phyloP scores from a whole-genome alignment of 805 yeast genomes.

The Diddensiella transvaalensis region DNA sequence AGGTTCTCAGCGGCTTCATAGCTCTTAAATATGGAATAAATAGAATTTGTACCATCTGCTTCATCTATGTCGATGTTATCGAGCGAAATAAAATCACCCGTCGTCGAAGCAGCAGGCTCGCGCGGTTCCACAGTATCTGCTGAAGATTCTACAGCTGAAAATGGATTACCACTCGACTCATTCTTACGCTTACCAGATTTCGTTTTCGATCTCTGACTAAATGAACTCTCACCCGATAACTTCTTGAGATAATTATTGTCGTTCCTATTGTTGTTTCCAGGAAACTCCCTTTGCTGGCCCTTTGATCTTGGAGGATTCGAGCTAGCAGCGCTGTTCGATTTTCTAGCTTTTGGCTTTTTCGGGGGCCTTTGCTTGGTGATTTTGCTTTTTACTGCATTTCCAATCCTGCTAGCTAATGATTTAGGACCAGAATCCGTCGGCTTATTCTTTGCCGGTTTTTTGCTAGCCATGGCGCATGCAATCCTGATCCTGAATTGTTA shows the following conservation, averaged over 20 bases:
- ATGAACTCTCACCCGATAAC: too few relatives aligned
- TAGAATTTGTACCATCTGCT: constrained; percentile 12
- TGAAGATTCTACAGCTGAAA: background rate
- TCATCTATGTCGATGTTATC: constrained; percentile 7
- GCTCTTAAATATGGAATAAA: constrained; percentile 12
- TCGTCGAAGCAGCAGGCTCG: background rate
- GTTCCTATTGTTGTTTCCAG: background rate
- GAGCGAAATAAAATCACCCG: constrained; percentile 14
- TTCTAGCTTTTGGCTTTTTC: too few relatives aligned
- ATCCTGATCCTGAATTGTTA: too few relatives aligned
- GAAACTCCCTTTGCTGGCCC: too few relatives aligned
- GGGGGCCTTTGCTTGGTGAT: background rate
- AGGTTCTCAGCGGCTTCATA: too few relatives aligned
- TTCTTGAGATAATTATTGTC: too few relatives aligned
- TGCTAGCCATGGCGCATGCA: background rate
- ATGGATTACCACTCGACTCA: background rate
- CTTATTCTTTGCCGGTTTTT: background rate
- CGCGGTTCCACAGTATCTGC: background rate
- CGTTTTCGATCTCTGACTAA: too few relatives aligned
- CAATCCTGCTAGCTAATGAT: background rate
- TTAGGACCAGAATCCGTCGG: background rate
- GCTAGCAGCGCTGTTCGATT: too few relatives aligned
- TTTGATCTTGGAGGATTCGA: too few relatives aligned
- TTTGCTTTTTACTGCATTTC: background rate
- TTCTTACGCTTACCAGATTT: background rate